Base-by-base conservation (phyloP, 2,329 filamentous ascomycete genomes). In the Pseudogymnoascus sp. region DNA sequence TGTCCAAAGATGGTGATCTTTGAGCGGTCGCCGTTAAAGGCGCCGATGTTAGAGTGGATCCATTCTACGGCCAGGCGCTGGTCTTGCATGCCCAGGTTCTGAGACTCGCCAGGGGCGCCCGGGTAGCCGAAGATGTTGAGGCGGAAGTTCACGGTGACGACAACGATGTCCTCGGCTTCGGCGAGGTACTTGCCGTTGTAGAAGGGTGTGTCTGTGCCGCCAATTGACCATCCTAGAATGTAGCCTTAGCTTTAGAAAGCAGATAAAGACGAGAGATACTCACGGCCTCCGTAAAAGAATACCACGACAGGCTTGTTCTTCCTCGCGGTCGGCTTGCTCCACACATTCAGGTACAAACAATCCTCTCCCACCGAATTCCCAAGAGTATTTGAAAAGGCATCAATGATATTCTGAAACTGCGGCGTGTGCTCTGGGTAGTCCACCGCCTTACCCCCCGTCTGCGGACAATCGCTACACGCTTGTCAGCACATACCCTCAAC, bases 1-100 rank as follows among this genome's bases (percentile, higher is more conserved):
- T 83, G 80, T 0, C 84, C 83, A 64, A 78, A 78, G 16, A 84
- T 76, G 0, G 80, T 83, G 0, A 85, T 79, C 9, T 78, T 76
- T 1, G 69, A 66, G 0, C 76, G 74, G 58, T 84, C 77, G 6
- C 83, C 82, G 0, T 82, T 81, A 62, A 85, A 84, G 2, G 75
- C 70, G 4, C 71, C 67, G 62, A 85, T 81, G 63, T 84, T 72
- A 11, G 73, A 75, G 42, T 82, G 77, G 0, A 84, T 78, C 76
- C 83, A 85, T 65, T 78, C 69, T 2, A 85, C 69, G 2, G 79
- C 78, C 2, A 78, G 76, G 12, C 77, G 75, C 65, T 84, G 81
- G 62, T 84, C 82, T 2, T 81, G 72, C 0, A 84, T 69, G 0
- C 82, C 83, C 0, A 79, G 77, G 62, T 86, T 85, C 8, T 73